Conservation (phyloP, 768 basidiomycete genomes). For the Leccinum subgranulosum region DNA sequence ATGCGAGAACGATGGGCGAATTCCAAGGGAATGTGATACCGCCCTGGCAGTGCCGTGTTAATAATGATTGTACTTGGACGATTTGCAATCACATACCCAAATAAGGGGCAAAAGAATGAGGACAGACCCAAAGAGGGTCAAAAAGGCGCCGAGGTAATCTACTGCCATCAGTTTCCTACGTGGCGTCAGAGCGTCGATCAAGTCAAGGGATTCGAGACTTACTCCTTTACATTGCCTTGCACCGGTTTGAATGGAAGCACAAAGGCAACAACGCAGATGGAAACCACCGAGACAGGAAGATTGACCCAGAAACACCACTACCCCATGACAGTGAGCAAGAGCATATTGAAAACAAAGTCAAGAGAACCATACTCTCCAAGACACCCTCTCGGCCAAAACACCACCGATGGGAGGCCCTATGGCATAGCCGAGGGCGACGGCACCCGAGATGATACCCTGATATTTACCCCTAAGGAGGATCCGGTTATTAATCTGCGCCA, state of each 20-base stretch:
- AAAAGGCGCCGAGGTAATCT: constrained; percentile 57
- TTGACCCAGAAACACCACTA: constrained; percentile 80
- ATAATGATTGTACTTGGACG: not conserved
- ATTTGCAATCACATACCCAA: constrained; percentile 45
- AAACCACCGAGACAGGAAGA: constrained; percentile 53
- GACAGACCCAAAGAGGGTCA: constrained; percentile 60
- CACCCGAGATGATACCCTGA: constrained; percentile 67
- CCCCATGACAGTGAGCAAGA: not conserved
- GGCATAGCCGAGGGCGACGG: constrained; percentile 53
- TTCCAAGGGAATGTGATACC: constrained; percentile 72
- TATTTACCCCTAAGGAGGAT: constrained; percentile 58
- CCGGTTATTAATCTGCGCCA: not conserved
- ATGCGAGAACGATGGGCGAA: constrained; percentile 61
- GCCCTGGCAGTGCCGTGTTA: constrained; percentile 40
- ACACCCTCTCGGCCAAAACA: constrained; percentile 54
- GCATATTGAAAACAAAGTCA: not conserved
- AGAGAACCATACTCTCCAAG: constrained; percentile 52
- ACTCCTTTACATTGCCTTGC: constrained; percentile 55
- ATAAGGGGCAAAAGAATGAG: constrained; percentile 68
- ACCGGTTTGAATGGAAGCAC: constrained; percentile 70
- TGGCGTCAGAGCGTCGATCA: not conserved
- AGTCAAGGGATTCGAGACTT: not conserved
- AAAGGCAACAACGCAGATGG: constrained; percentile 55
- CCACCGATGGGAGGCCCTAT: constrained; percentile 71
- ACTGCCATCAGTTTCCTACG: constrained; percentile 59